Evolutionary conservation across 2,329 filamentous ascomycete genomes (phyloP).

Genomic region (Cladorrhinum sp.): DNA sequence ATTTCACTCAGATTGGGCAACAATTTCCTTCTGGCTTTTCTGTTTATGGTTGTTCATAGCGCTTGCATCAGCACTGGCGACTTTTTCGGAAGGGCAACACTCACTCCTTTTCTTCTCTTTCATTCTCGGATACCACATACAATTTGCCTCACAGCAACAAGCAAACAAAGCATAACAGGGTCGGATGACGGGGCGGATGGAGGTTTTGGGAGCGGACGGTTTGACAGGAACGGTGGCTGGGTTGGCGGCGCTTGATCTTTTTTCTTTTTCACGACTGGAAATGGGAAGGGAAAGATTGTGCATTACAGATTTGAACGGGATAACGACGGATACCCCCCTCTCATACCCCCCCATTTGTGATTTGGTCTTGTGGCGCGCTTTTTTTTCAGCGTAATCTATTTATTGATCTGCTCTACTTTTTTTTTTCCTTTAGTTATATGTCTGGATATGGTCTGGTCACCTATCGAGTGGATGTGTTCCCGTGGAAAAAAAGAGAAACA

Average conservation of each 20-base stretch:
- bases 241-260: constrained; percentile 10
- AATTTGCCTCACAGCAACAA: constrained; percentile 30
- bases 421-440: not conserved
- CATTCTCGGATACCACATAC: constrained; percentile 27
- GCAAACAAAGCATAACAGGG: constrained; percentile 25
- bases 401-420: constrained; percentile 8
- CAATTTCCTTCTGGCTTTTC: constrained; percentile 12
- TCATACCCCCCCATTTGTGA: constrained; percentile 18
- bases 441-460: constrained; percentile 8
- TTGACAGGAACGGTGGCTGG: constrained; percentile 6
- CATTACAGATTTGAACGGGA: constrained; percentile 22
- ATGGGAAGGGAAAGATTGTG: constrained; percentile 24
- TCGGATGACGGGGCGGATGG: constrained; percentile 14
- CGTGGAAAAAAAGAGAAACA: constrained; percentile 1
- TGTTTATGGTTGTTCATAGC: constrained; percentile 10
- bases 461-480: not conserved
- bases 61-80: constrained; percentile 4
- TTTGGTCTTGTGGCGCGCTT: not conserved
- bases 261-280: constrained; percentile 14
- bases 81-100: not conserved
- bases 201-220: constrained; percentile 7
- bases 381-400: constrained; percentile 12
- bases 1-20: constrained; percentile 21
- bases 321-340: constrained; percentile 28
- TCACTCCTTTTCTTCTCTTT: constrained; percentile 17